Evolutionary conservation across 441 rosid species (phyloP).

Genomic region (Gossypium aridum): DNA sequence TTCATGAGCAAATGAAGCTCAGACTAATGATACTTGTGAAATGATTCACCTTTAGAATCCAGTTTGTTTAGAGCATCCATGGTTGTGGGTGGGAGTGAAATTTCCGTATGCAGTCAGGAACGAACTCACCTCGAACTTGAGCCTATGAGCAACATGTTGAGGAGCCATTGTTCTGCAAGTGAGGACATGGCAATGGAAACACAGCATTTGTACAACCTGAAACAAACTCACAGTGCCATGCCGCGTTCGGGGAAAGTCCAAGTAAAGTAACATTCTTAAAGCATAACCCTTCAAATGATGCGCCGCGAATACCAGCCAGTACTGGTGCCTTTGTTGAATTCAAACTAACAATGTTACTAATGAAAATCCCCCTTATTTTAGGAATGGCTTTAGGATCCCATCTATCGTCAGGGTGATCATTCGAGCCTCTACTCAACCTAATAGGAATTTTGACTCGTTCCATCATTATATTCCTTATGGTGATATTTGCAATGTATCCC

Average conservation of each 20-base stretch:
- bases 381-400: conserved; percentile 85
- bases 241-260: conserved; percentile 36
- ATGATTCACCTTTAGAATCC: not conserved
- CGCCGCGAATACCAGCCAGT: conserved; percentile 57
- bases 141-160: conserved; percentile 30
- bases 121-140: conserved; percentile 4
- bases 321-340: conserved; percentile 74
- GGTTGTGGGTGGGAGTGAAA: not conserved
- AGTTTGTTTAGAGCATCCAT: not conserved
- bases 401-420: conserved; percentile 75
- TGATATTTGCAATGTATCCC: conserved; percentile 67
- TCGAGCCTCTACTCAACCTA: conserved; percentile 73
- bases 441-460: conserved; percentile 80
- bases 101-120: not conserved
- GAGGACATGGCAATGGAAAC: conserved; percentile 56
- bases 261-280: conserved; percentile 58
- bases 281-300: conserved; percentile 59
- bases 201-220: conserved; percentile 54
- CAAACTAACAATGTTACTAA: conserved; percentile 52
- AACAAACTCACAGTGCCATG: conserved; percentile 78
- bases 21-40: not conserved
- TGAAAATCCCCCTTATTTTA: conserved; percentile 49
- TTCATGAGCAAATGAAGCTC: not conserved
- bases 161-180: conserved; percentile 43
- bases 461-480: conserved; percentile 45